Base-by-base conservation (phyloP, 371 early-diverging fungal genomes). In the Syncephalastrum sp. region DNA sequence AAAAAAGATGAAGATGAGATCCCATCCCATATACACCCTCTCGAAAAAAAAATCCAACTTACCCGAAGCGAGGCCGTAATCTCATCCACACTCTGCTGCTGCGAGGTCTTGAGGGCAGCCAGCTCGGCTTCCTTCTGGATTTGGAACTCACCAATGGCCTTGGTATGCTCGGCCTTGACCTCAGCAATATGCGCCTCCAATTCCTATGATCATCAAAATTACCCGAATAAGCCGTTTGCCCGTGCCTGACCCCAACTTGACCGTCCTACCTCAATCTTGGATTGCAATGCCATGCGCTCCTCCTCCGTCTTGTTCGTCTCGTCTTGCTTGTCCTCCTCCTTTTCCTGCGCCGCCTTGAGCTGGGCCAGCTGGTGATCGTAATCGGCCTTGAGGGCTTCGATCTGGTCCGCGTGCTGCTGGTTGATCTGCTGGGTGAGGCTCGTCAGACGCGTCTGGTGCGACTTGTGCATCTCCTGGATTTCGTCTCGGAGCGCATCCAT, bases 401-500 rank as follows among this genome's bases (percentile, higher is more conserved):
- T 50, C 25, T 61, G 61, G n/a, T 68, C 68, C 10, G 55, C 58
- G 42, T 63, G 63, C n/a, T 63, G 56, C 48, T 63, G 63, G 10
- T 63, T 56, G 19, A 68, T 56, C 44, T 68, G 63, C 42, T 63
- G 56, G 13, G 63, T 60, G 44, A 68, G 24, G 17, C 52, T 50
- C 3, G 68, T 68, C 50, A 68, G 21, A 5, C 68, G 68, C 15
- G 50, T 41, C 25, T 68, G 68, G 51, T 68, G 68, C 6, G 60
- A 59, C 47, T 68, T 63, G 51, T 68, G 68, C 61, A 68, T 63
- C 19, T 63, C 57, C 64, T 63, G 59, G 23, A 61, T 60, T 12
- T 57, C 61, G 16, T 61, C 66, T 7, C 66, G 60, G 55, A 66
- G 50, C 3, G 49, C 61, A 43, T 66, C 66, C 59, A 66, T 63